Conservation (phyloP, 139 green algal genomes). For the Zygnema circumcarinatum region DNA sequence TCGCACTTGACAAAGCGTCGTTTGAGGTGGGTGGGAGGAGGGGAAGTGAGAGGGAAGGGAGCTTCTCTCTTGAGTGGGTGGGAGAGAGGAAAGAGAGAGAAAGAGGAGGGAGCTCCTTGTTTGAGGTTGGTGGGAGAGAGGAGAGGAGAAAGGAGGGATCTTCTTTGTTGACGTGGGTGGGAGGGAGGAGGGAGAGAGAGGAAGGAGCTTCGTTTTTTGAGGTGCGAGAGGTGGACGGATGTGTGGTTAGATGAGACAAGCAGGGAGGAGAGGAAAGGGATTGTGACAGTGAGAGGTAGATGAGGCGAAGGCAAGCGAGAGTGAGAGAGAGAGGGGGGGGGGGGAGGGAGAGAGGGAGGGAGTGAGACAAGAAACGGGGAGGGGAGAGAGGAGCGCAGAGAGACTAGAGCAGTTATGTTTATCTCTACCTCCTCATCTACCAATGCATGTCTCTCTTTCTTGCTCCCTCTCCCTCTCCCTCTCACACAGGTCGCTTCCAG, state of each 20-base stretch:
- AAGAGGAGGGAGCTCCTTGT: neutral
- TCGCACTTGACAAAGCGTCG: conserved; percentile 1
- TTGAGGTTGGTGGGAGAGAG: neutral
- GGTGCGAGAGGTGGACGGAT: neutral
- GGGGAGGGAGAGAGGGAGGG: neutral
- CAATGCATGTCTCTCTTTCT: neutral
- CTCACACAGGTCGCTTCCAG: neutral
- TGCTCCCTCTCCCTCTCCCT: neutral
- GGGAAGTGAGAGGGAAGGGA: neutral
- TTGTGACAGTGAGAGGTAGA: neutral
- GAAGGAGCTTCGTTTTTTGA: neutral
- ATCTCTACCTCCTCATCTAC: neutral
- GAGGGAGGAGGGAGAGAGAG: neutral
- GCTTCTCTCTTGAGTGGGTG: neutral
- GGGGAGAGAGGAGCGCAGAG: neutral
- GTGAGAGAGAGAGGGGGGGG: neutral
- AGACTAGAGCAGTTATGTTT: neutral
- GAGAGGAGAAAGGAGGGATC: too few species aligned
- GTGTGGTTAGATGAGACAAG: neutral
- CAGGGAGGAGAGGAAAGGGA: neutral
- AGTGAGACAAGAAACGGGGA: neutral
- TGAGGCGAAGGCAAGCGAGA: neutral
- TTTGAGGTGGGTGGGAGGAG: conserved; percentile 1
- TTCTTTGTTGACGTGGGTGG: neutral
- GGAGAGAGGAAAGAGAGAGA: neutral